Evolutionary conservation across 2,329 filamentous ascomycete genomes (phyloP).

Genomic region (Monosporascus sp.): DNA sequence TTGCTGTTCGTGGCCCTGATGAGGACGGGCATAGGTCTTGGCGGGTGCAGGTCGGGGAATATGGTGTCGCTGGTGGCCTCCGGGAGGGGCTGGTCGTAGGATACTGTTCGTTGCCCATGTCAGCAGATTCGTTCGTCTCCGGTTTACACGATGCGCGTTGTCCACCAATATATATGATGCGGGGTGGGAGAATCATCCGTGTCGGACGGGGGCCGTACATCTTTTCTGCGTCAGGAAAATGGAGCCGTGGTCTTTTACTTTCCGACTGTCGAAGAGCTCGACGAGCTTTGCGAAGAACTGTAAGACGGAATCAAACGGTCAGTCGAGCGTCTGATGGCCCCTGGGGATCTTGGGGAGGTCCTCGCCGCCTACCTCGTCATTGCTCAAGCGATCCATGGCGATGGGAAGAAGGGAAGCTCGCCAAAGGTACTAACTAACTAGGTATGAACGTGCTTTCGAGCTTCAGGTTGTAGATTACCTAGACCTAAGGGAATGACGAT

Average conservation of each 20-base stretch:
- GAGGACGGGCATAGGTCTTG: slow-evolving; percentile 64
- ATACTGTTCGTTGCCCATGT: slow-evolving; percentile 29
- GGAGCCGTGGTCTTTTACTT: slow-evolving; percentile 66
- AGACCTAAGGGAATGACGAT: not conserved
- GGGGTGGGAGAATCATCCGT: no score
- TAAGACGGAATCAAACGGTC: not conserved
- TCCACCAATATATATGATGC: no score
- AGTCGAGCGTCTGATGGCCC: slow-evolving; percentile 1
- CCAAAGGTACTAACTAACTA: not conserved
- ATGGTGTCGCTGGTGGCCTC: slow-evolving; percentile 42
- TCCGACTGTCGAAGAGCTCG: slow-evolving; percentile 62
- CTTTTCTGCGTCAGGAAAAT: slow-evolving; percentile 75
- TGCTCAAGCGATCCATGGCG: slow-evolving; percentile 47
- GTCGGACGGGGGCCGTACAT: slow-evolving; percentile 40
- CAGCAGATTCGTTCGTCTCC: no score
- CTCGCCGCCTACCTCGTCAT: slow-evolving; percentile 50
- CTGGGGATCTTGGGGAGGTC: no score
- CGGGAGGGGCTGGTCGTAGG: slow-evolving; percentile 38
- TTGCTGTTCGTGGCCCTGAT: slow-evolving; percentile 83
- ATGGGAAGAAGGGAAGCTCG: not conserved
- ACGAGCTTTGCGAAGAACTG: slow-evolving; percentile 71
- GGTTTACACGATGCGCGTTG: no score
- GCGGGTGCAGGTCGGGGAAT: slow-evolving; percentile 56
- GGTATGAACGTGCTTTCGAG: not conserved
- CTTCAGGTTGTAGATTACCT: not conserved